These are phyloP conservation scores for Metrosideros polymorpha DNA, from an alignment of 441 rosid genomes.

Conservation along the genomic window DNA sequence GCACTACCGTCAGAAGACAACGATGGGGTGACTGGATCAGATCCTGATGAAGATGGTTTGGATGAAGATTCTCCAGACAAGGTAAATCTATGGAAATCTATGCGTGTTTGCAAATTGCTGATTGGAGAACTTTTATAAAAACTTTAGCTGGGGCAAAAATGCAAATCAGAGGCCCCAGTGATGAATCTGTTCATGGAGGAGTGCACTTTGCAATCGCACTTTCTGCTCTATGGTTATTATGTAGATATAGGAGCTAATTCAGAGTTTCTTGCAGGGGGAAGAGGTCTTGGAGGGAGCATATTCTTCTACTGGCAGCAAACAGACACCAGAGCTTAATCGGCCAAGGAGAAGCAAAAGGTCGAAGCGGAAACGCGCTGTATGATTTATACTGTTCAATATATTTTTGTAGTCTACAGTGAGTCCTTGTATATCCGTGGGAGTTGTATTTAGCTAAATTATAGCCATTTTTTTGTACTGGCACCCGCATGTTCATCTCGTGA, in stretches of 20 bases:
- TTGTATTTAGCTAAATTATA: slow-evolving; percentile 18
- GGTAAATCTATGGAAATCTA: slow-evolving; percentile 15
- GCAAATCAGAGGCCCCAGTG: not conserved
- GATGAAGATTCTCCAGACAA: slow-evolving; percentile 38
- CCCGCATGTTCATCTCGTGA: not conserved
- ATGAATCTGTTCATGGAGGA: not conserved
- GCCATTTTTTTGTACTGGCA: slow-evolving; percentile 21
- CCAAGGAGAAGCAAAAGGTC: slow-evolving; percentile 84
- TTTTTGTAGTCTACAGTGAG: slow-evolving; percentile 20
- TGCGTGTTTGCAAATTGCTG: not conserved
- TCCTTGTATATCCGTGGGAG: slow-evolving; percentile 21
- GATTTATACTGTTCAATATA: slow-evolving; percentile 3
- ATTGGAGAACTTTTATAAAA: not conserved
- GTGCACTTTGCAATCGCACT: not conserved
- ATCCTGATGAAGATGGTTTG: slow-evolving; percentile 35
- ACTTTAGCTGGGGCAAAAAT: not conserved
- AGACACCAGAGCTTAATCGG: slow-evolving; percentile 48
- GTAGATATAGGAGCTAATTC: slow-evolving; percentile 1
- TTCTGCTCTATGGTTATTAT: not conserved
- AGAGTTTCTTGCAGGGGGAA: slow-evolving; percentile 33
- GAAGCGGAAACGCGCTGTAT: slow-evolving; percentile 75
- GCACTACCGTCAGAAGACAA: slow-evolving; percentile 41
- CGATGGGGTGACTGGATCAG: slow-evolving; percentile 38
- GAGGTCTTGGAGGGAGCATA: slow-evolving; percentile 59
- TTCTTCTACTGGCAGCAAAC: slow-evolving; percentile 47